Base-by-base conservation (phyloP, 1,284 basidiomycete species). In the Veloboletus limbatus region DNA sequence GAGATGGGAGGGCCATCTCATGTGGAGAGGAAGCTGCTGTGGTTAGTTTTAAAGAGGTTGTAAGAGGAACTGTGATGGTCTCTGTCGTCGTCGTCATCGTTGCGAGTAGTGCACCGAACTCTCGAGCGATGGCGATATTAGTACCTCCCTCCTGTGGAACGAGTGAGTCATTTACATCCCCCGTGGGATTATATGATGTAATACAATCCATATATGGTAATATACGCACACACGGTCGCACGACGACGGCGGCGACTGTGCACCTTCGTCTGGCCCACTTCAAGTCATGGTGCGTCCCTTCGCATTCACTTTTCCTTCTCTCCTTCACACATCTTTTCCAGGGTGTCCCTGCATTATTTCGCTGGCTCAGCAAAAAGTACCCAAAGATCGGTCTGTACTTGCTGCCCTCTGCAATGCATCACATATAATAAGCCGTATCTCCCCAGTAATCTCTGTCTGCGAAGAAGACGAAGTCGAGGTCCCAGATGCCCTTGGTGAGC, bases 321-420 rank as follows among this genome's bases (percentile, higher is more conserved):
- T 42, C 13, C 8, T 26, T 52, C 11, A 42, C 32, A 5, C 36
- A 18, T 17, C 17, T 38, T 33, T 43, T 51, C 2, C 48, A 94
- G 92, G 92, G 92, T 84, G 92, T 96, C 54, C 92, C 92, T 49
- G 93, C 92, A 48, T 79, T 96, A 53, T 93, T 96, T 72, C 82
- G 92, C 66, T 96, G 92, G 92, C 77, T 96, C 51, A 94, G 92
- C 66, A 94, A 88, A 76, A 97, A 96, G 70, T 97, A 97, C 66
- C 92, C 94, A 42, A 97, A 92, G 78, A 97, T 95, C 62, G 81
- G 91, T 88, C 48, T 49, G 81, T 75, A 33, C 25, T 14, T 8
- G 5, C 16, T 9, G 5, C 10, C 13, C 34, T 6, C 13, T 26
- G 1, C 8, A 16, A 14, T 20, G 7, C 3, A 3, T 33, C 21